Conservation (phyloP, 371 early-diverging fungal genomes). For the Mucor saturninus region DNA sequence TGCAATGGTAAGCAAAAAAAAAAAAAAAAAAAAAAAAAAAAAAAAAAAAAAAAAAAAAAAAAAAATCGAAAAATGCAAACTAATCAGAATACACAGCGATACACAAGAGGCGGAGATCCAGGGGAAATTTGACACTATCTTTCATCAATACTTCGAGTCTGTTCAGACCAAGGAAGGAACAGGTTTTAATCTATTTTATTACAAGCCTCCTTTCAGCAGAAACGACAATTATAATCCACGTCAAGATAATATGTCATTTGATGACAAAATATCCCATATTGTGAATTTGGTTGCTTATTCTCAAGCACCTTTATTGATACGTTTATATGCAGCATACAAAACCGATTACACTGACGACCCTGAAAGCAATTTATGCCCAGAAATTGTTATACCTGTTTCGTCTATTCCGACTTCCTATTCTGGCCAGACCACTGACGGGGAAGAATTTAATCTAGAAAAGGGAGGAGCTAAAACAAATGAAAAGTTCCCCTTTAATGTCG, state of each 20-base stretch:
- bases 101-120: slow-evolving; percentile 43
- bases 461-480: slow-evolving; percentile 42
- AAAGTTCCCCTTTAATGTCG: slow-evolving; percentile 59
- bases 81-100: slow-evolving; percentile 28
- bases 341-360: background rate
- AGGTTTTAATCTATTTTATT: slow-evolving; percentile 62
- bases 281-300: slow-evolving; percentile 56
- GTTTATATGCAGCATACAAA: slow-evolving; percentile 63
- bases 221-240: background rate
- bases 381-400: slow-evolving; percentile 55
- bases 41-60: too few species aligned
- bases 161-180: slow-evolving; percentile 47
- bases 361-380: slow-evolving; percentile 27
- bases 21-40: background rate
- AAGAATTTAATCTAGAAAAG: slow-evolving; percentile 57
- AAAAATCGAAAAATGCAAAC: background rate
- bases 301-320: slow-evolving; percentile 61
- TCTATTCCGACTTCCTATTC: slow-evolving; percentile 62
- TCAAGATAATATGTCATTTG: slow-evolving; percentile 11
- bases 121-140: slow-evolving; percentile 57
- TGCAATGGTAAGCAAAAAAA: slow-evolving; percentile 39
- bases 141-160: slow-evolving; percentile 67
- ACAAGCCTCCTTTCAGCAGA: slow-evolving; percentile 60
- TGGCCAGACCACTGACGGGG: slow-evolving; percentile 33
- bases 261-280: slow-evolving; percentile 46